Evolutionary conservation across 805 yeast species (phyloP), one percentile per base, ranked within the genome.

Genomic region (Phaffomyces opuntiae): DNA sequence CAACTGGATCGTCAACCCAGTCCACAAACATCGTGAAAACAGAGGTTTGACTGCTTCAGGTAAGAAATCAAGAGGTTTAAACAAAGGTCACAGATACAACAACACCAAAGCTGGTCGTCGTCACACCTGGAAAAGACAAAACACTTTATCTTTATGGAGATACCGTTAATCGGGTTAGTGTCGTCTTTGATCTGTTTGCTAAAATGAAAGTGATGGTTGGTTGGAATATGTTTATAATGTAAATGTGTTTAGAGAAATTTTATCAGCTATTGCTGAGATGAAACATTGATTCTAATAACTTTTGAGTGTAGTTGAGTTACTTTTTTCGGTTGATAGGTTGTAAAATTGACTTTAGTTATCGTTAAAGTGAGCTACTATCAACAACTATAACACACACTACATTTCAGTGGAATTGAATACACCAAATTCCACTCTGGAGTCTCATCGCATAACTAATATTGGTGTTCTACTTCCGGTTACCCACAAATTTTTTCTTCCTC

Each of bases 1-100:
- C 95, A 93, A 93, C 98, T 93, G 99, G 99, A 93, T 93, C 77
- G 89, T 77, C 71, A 87, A 87, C 87, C 96, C 99, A 68, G 99
- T 93, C 60, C 99, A 93, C 95, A 93, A 93, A 85, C 97, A 88
- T 87, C 89, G 99, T 78, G 99, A 93, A 80, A 77, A 95, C 67
- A 91, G 99, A 84, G 98, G 98, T 76, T 87, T 93, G 68, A 93
- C 99, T 68, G 69, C 96, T 65, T 81, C 90, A 64, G 99, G 99
- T 73, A 93, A 90, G 95, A 85, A 89, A 77, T 88, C 96, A 77
- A 87, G 99, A 83, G 99, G 99, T 87, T 88, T 93, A 83, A 89
- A 90, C 95, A 93, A 91, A 87, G 99, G 99, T 75, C 99, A 93
- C 91, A 78, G 80, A 74, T 93, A 68, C 96, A 81, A 84, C 96